Conservation (phyloP, 2,329 filamentous ascomycete species). For the Colletotrichum sp. region DNA sequence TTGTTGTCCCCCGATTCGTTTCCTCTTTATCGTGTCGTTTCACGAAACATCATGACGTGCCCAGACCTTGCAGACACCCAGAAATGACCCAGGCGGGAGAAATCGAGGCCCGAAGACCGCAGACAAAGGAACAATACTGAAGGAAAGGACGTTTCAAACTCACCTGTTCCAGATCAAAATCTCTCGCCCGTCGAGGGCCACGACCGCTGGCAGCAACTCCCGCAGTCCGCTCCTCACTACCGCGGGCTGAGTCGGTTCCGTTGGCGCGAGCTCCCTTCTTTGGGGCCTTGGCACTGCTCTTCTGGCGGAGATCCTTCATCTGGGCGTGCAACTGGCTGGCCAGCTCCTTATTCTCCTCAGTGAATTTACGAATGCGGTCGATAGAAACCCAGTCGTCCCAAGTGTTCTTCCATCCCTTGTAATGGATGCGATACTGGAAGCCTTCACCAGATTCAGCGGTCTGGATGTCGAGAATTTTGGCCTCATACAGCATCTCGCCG, state of each 20-base stretch:
- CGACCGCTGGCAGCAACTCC: slow-evolving; percentile 64
- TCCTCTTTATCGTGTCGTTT: background rate
- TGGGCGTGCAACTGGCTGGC: slow-evolving; percentile 76
- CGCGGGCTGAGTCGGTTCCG: slow-evolving; percentile 69
- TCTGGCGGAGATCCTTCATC: slow-evolving; percentile 63
- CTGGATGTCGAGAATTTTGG: slow-evolving; percentile 86
- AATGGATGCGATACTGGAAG: slow-evolving; percentile 92
- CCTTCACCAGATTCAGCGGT: slow-evolving; percentile 71
- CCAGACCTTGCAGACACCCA: background rate
- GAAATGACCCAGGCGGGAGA: background rate
- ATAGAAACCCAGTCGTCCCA: slow-evolving; percentile 99
- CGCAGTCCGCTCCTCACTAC: slow-evolving; percentile 78
- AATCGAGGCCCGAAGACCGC: background rate
- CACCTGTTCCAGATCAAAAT: slow-evolving; percentile 85
- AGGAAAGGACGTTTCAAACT: slow-evolving; percentile 38
- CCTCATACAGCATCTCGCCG: slow-evolving; percentile 95
- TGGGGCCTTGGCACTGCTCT: slow-evolving; percentile 54
- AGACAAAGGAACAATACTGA: slow-evolving; percentile 21
- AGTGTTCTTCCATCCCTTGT: slow-evolving; percentile 99
- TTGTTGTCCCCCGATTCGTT: background rate
- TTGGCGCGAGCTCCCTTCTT: slow-evolving; percentile 53
- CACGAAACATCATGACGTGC: background rate
- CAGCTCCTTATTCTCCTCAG: slow-evolving; percentile 92
- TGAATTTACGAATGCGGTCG: slow-evolving; percentile 93
- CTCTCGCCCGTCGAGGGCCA: slow-evolving; percentile 76